Base-by-base conservation (phyloP, 1,284 basidiomycete species). In the Apiotrichum porosum region DNA sequence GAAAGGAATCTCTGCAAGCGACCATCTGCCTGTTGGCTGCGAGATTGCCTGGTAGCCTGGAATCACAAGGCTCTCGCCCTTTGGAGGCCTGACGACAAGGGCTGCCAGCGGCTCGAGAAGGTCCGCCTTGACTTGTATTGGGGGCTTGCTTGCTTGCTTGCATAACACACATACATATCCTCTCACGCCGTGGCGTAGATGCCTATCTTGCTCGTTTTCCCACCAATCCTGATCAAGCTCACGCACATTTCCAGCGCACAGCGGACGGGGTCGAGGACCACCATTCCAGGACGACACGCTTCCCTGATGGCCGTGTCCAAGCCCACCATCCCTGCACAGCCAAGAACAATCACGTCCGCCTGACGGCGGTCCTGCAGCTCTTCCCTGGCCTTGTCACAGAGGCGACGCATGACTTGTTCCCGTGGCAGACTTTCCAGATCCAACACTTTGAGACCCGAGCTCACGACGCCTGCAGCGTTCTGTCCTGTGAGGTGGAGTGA, bases 1-100 rank as follows among this genome's bases (percentile, higher is more conserved):
- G 60, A 81, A 80, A 56, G 82, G 81, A 15, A 78, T 92, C 22
- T 86, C 84, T 57, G 87, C 86, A 10, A 90, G 87, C 61, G 92
- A 97, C 71, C 92, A 97, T 66, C 77, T 91, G 51, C 84, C 85
- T 1, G 77, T 95, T 10, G 82, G 80, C 35, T 67, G 62, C 35
- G 67, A 68, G 39, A 31, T 56, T 32, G 45, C 34, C 4, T 59
- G 56, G 56, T 47, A 43, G 28, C 26, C 26, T 6, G 26, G 26
- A 6, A 28, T 28, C 26, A 19, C n/a, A 22, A 12, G n/a, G n/a
- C n/a, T n/a, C n/a, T n/a, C n/a, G n/a, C n/a, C n/a, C n/a, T n/a
- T n/a, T n/a, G n/a, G n/a, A n/a, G n/a, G n/a, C n/a, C n/a, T n/a
- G n/a, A n/a, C n/a, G n/a, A n/a, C n/a, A n/a, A n/a, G n/a, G n/a